These are phyloP conservation scores for Suzukiozyma palmioleophila DNA, from an alignment of 1,139 yeast genomes.

Conservation along the genomic window DNA sequence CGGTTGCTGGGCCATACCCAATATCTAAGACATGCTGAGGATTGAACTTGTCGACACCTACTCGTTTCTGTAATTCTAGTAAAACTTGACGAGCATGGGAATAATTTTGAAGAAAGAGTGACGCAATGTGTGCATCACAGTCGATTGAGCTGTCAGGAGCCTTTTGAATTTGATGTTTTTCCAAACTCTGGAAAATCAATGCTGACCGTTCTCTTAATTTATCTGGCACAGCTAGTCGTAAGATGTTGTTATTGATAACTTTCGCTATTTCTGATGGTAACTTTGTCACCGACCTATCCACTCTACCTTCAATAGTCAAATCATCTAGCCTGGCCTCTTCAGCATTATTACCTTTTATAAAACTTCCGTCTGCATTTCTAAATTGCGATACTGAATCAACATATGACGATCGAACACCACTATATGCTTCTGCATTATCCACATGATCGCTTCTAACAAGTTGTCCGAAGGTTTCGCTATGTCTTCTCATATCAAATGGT, in stretches of 20 bases:
- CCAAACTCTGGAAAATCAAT: constrained; percentile 44
- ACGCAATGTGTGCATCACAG: constrained; percentile 79
- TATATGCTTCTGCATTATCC: constrained; percentile 7
- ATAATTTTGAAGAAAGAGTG: constrained; percentile 81
- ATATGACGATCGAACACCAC: constrained; percentile 1
- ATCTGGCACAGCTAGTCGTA: constrained; percentile 51
- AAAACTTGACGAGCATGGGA: constrained; percentile 67
- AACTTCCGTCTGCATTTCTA: constrained; percentile 36
- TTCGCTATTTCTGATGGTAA: constrained; percentile 53
- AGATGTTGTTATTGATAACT: constrained; percentile 56
- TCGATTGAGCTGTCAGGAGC: constrained; percentile 55
- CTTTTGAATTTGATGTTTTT: constrained; percentile 47
- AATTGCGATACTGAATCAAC: constrained; percentile 22
- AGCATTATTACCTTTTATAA: constrained; percentile 41
- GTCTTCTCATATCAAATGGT: constrained; percentile 28
- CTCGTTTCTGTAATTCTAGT: constrained; percentile 58
- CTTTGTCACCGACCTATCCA: constrained; percentile 38
- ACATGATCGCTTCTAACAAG: constrained; percentile 38
- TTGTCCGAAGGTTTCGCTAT: constrained; percentile 41
- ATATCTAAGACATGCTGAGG: constrained; percentile 73
- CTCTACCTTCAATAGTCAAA: constrained; percentile 44
- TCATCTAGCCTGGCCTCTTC: constrained; percentile 53
- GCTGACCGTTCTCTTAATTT: constrained; percentile 54
- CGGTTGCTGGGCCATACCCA: constrained; percentile 92
- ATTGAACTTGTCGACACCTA: constrained; percentile 42